Evolutionary conservation across 1,284 basidiomycete species (phyloP), one percentile per base, ranked within the genome.

Genomic region (Leucoagaricus sp.): DNA sequence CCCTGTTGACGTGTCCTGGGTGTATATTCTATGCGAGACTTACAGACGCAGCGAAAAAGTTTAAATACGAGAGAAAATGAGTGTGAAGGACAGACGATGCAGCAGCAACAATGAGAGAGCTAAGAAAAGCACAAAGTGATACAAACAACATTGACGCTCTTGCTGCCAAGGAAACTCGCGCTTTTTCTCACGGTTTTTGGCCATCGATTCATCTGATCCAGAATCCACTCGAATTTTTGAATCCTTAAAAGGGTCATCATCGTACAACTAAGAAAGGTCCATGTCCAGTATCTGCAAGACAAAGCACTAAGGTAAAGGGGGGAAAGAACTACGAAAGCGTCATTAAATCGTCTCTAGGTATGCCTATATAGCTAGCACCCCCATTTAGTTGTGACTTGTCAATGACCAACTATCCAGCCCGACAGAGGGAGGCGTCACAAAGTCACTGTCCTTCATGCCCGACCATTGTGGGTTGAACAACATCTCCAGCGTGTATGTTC

Each of bases 401-500:
- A 91, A 66, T 51, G 78, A 77, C 93, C 93, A 95, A 57, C 69
- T 70, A 61, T 80, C 81, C 61, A 95, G 69, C 3, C 83, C 62
- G 26, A 96, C 91, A 28, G 75, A 75, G 9, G 77, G 68, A 4
- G 91, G 91, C 5, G 84, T 89, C 64, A 84, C 80, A 70, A 83
- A 87, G 66, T 82, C 81, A 64, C 78, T 82, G 7, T 63, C 70
- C 70, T 63, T 82, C 87, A 63, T 81, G 63, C 92, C 93, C 87
- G 77, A 69, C 93, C 94, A 96, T 69, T 95, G 91, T 21, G 94
- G 94, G 69, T 84, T 93, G 77, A 96, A 89, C 68, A 96, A 68
- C 58, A 95, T 85, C 73, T 93, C 82, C 49, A 94, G 70, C 36
- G 74, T 91, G 71, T 91, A 86, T 45, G 72, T 71, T n/a, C 89